Base-by-base conservation (phyloP, 2,329 filamentous ascomycete species). In the Botrytis galanthina region DNA sequence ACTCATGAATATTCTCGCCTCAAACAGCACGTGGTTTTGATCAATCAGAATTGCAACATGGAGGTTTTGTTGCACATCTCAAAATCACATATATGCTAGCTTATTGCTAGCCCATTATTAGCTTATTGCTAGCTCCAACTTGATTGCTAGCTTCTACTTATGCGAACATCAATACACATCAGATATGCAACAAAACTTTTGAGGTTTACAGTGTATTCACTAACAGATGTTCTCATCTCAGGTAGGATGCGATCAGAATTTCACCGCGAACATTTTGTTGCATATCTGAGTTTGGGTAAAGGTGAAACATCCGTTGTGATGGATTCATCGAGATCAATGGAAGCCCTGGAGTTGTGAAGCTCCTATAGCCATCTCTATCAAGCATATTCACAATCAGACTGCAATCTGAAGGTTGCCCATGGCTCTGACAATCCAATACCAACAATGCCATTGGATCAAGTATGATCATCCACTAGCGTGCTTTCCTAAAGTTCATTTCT, bases 381-480 rank as follows among this genome's bases (percentile, higher is more conserved):
- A 29, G 51, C 51, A 57, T 7, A 9, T 57, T 29, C 14, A 57
- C 14, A 57, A 29, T 18, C n/a, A 8, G 51, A 57, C 51, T 57
- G 0, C n/a, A 32, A 9, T n/a, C 6, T 32, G n/a, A 57, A 4
- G 14, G n/a, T 29, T 57, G n/a, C 0, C 5, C n/a, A 9, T 29
- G 14, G n/a, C 51, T 16, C 29, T 9, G n/a, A 57, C 0, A 18
- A 57, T 29, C 7, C 6, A 32, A 32, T 16, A 57, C 8, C 14
- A 32, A 29, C 51, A 3, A 18, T 57, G 6, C 51, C 51, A 57
- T 29, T 29, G n/a, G 7, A 29, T 57, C 51, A 8, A 57, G n/a
- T 29, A 32, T 48, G 3, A 12, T n/a, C 42, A 48, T 2, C 12
- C 10, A 35, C 29, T 66, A 48, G 29, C 20, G 42, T n/a, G n/a